phyloP scores from a whole-genome alignment of 1,284 basidiomycete genomes.

The Athelia sp. region DNA sequence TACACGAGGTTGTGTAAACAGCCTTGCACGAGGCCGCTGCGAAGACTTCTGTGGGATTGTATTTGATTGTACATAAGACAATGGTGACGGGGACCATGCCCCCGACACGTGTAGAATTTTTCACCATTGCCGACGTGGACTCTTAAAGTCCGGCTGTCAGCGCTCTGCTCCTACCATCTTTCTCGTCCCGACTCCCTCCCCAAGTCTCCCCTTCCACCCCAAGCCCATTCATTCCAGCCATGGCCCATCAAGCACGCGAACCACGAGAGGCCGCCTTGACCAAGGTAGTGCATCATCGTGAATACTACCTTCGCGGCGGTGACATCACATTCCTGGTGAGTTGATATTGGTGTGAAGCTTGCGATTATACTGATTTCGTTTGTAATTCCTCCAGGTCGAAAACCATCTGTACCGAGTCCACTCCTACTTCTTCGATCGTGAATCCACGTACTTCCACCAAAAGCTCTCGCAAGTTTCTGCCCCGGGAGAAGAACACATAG shows the following conservation, averaged over 20 bases:
- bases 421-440: conserved; percentile 50
- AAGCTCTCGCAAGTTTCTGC: conserved; percentile 24
- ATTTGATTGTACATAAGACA: neutral
- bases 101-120: conserved; percentile 31
- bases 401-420: conserved; percentile 43
- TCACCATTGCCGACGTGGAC: conserved; percentile 5
- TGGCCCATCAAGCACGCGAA: conserved; percentile 13
- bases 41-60: neutral
- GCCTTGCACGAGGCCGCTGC: conserved; percentile 1
- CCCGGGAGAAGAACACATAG: conserved; percentile 23
- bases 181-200: conserved; percentile 18
- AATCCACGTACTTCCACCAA: conserved; percentile 30
- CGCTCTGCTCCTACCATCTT: conserved; percentile 24
- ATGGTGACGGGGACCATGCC: conserved; percentile 22
- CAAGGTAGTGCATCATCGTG: conserved; percentile 26
- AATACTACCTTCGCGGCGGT: conserved; percentile 49
- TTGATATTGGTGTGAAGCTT: conserved; percentile 8
- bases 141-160: conserved; percentile 17
- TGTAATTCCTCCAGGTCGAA: conserved; percentile 30
- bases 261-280: conserved; percentile 17
- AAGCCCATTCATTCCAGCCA: conserved; percentile 18
- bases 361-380: conserved; percentile 2
- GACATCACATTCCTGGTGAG: conserved; percentile 52
- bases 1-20: too few species aligned
- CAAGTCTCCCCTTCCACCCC: conserved; percentile 14